Evolutionary conservation across 257 asterid species (phyloP).

Genomic region (Penstemon barbatus): DNA sequence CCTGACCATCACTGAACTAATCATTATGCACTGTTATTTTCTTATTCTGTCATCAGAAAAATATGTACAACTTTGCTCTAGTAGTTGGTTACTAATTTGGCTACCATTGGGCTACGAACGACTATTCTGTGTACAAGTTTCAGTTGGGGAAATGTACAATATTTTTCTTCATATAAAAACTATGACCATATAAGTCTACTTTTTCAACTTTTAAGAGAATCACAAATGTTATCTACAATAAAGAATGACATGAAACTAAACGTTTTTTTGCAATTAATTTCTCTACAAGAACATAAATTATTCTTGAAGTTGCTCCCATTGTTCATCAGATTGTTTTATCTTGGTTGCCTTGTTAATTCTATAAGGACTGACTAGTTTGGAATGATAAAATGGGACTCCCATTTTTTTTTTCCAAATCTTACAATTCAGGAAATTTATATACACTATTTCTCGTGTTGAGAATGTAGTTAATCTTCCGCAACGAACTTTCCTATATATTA

Average conservation of each 20-base stretch:
- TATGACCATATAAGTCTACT: background rate
- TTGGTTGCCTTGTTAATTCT: background rate
- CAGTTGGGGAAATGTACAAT: background rate
- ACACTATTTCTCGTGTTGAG: background rate
- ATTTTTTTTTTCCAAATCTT: background rate
- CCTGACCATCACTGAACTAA: background rate
- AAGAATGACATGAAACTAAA: conserved; percentile 1
- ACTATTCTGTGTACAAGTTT: background rate
- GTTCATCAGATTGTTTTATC: background rate
- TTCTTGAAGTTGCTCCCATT: background rate
- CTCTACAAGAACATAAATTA: background rate
- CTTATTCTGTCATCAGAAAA: background rate
- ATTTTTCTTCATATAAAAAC: conserved; percentile 4
- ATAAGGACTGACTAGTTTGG: background rate
- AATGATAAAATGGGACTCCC: conserved; percentile 1
- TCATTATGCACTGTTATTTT: conserved; percentile 3
- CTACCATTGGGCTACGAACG: background rate
- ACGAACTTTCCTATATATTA: background rate
- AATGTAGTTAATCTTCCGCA: background rate
- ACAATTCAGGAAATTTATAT: background rate
- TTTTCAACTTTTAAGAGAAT: conserved; percentile 1
- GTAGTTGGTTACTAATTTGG: conserved; percentile 1
- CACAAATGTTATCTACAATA: background rate
- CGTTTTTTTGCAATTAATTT: conserved; percentile 2
- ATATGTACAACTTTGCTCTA: background rate